Percentiles rank a stretch among this genome's conserved stretches.
Evolutionary conservation across 2,329 filamentous ascomycete species (phyloP).

Genomic region (Tolypocladium paradoxum): DNA sequence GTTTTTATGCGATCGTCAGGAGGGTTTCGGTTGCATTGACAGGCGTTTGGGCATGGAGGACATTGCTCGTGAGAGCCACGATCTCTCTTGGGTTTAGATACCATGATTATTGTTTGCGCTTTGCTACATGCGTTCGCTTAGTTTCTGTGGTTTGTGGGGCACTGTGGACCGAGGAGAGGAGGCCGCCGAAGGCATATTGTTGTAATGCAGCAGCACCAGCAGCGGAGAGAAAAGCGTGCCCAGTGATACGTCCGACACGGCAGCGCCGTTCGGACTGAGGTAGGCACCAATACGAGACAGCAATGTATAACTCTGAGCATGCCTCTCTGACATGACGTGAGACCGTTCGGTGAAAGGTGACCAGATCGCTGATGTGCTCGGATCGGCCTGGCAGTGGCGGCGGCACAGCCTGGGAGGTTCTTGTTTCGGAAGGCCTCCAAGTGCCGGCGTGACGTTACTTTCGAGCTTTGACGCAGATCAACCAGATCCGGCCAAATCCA

Average conservation of each 20-base stretch:
- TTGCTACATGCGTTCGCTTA: conserved; percentile 2
- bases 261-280: conserved; percentile 1
- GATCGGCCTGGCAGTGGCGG: neutral
- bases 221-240: conserved; percentile 10
- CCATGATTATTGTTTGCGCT: conserved; percentile 5
- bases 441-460: conserved; percentile 1
- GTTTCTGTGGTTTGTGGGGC: neutral
- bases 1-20: neutral
- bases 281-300: conserved; percentile 3
- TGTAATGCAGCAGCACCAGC: neutral
- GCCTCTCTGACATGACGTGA: neutral
- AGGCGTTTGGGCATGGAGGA: conserved; percentile 9
- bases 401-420: neutral
- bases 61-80: conserved; percentile 9
- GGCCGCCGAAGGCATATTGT: neutral
- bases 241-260: conserved; percentile 8
- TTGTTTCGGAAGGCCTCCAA: neutral
- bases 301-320: neutral
- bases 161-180: neutral
- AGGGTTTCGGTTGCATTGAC: conserved; percentile 4
- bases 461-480: neutral
- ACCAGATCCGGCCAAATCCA: neutral
- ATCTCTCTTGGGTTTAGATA: conserved; percentile 14
- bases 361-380: neutral
- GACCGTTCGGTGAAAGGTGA: neutral